Evolutionary conservation across 805 yeast species (phyloP).

Genomic region (Isabelozyma heimii): DNA sequence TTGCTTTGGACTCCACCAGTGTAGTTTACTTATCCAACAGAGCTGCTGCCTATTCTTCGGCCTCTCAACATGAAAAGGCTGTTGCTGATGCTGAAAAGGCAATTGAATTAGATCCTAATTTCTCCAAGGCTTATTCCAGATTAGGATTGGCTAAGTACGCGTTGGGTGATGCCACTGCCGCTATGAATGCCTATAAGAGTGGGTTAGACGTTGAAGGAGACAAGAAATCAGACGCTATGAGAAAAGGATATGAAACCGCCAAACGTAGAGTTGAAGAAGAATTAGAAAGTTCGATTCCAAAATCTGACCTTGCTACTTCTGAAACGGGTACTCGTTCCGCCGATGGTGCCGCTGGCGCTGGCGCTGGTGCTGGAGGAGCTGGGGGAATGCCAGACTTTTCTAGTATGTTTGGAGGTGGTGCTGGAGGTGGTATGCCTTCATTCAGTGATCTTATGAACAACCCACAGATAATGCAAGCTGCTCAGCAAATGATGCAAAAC

Average conservation of each 20-base stretch:
- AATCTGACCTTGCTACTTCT: conserved; percentile 25
- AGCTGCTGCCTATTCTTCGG: conserved; percentile 92
- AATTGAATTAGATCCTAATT: conserved; percentile 69
- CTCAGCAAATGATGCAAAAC: conserved; percentile 82
- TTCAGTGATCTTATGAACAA: conserved; percentile 73
- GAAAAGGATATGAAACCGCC: conserved; percentile 90
- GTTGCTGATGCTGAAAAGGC: conserved; percentile 82
- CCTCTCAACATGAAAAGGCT: conserved; percentile 72
- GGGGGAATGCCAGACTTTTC: conserved; percentile 76
- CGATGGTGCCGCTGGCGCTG: conserved; percentile 38
- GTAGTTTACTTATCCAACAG: conserved; percentile 89
- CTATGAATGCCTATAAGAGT: conserved; percentile 84
- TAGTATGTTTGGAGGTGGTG: conserved; percentile 58
- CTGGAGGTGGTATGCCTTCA: conserved; percentile 57
- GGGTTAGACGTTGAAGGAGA: conserved; percentile 90
- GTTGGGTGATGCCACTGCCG: conserved; percentile 86
- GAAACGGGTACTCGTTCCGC: conserved; percentile 24
- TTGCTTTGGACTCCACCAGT: conserved; percentile 64
- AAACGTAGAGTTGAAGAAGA: conserved; percentile 83
- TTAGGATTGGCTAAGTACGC: conserved; percentile 93
- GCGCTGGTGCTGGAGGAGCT: conserved; percentile 38
- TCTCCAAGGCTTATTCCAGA: conserved; percentile 92
- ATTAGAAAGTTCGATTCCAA: conserved; percentile 40
- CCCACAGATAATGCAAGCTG: conserved; percentile 91
- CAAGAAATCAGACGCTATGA: conserved; percentile 82